Percentiles rank a stretch among this genome's conserved stretches.
Conservation (phyloP, 208 protist species). For the Balamuthia mandrillaris region DNA sequence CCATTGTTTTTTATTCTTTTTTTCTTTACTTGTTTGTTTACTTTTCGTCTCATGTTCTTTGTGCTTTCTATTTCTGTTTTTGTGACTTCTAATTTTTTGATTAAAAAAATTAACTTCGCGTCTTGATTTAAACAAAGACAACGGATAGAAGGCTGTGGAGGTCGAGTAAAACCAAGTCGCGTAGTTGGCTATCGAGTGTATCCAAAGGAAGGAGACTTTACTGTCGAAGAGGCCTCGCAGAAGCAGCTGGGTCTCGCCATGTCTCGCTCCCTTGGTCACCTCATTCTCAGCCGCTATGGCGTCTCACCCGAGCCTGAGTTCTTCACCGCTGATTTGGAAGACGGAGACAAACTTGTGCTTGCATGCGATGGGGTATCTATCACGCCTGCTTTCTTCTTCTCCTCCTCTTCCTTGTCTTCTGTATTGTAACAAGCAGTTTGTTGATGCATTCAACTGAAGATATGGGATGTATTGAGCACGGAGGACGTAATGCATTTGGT, state of each 20-base stretch:
- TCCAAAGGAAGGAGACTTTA: neutral
- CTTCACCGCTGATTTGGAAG: neutral
- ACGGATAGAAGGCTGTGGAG: no score
- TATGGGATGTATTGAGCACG: slow-evolving; percentile 26
- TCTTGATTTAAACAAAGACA: no score
- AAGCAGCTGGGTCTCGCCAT: slow-evolving; percentile 45
- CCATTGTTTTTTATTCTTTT: no score
- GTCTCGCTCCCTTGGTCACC: slow-evolving; percentile 20
- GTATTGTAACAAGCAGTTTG: neutral
- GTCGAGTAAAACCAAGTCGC: no score
- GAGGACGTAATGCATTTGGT: slow-evolving; percentile 21
- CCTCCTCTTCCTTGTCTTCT: neutral
- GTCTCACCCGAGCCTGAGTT: slow-evolving; percentile 28
- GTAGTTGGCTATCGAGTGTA: no score
- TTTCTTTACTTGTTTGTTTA: no score
- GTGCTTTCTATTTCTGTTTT: no score
- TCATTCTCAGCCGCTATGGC: neutral
- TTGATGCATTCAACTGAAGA: neutral
- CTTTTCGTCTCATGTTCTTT: no score
- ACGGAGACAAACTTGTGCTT: neutral
- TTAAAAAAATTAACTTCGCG: no score
- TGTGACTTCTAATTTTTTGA: no score
- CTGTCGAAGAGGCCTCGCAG: neutral
- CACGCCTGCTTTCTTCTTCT: neutral
- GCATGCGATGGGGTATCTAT: neutral